Percentiles rank a stretch among this genome's conserved stretches.
Evolutionary conservation across 495 filamentous ascomycete genomes (phyloP).

Genomic region (Penicillium paxilli): DNA sequence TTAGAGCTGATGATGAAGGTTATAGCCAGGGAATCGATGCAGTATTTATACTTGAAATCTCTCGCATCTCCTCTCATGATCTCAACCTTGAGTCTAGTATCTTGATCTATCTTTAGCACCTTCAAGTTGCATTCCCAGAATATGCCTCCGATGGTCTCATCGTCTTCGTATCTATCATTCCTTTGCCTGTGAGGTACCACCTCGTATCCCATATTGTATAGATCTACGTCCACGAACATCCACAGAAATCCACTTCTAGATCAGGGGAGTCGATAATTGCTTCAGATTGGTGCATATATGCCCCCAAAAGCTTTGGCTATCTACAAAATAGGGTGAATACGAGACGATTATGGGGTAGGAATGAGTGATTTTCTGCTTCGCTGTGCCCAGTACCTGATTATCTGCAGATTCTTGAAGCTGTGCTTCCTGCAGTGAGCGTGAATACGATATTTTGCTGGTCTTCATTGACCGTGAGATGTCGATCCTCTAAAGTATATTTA

Average conservation of each 20-base stretch:
- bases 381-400: neutral
- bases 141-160: neutral
- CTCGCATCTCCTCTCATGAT: neutral
- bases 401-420: neutral
- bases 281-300: neutral
- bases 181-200: neutral
- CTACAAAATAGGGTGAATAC: neutral
- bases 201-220: neutral
- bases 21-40: neutral
- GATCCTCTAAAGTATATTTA: neutral
- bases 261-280: too few species aligned
- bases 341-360: neutral
- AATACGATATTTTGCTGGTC: neutral
- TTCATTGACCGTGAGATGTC: neutral
- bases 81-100: too few species aligned
- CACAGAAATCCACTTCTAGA: neutral
- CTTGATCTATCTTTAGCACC: neutral
- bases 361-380: neutral
- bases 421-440: neutral
- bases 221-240: neutral
- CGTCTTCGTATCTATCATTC: neutral
- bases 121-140: neutral
- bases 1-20: neutral
- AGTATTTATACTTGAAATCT: constrained; percentile 6
- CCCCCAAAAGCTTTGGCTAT: too few species aligned